Percentiles rank a stretch among this genome's conserved stretches.
phyloP scores from a whole-genome alignment of 768 basidiomycete species.

The Arthromyces matolae region DNA sequence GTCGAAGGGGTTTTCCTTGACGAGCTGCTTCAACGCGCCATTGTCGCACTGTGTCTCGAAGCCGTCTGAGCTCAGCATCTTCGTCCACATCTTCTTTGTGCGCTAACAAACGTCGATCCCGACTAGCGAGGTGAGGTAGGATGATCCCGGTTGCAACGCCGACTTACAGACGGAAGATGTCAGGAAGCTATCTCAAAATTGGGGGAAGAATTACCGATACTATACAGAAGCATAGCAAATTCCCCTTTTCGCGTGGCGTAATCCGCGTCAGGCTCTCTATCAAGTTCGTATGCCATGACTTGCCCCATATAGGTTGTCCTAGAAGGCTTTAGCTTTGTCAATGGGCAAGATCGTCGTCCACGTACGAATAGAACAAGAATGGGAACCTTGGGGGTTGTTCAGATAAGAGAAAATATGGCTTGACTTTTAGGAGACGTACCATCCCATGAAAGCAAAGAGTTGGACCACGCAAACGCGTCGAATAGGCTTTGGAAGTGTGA shows the following conservation, averaged over 20 bases:
- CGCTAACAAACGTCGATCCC: constrained; percentile 77
- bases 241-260: constrained; percentile 83
- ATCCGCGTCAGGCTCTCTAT: constrained; percentile 74
- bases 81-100: constrained; percentile 70
- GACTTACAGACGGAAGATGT: constrained; percentile 43
- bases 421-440: constrained; percentile 47
- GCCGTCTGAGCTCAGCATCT: constrained; percentile 67
- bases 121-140: constrained; percentile 76
- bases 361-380: constrained; percentile 88
- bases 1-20: constrained; percentile 65
- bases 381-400: constrained; percentile 63
- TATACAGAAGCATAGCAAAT: constrained; percentile 87
- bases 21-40: constrained; percentile 86
- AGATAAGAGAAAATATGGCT: not conserved
- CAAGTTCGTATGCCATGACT: constrained; percentile 81
- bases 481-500: constrained; percentile 78
- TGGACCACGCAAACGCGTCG: constrained; percentile 91
- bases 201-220: constrained; percentile 57
- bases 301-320: constrained; percentile 94
- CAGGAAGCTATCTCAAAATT: not conserved
- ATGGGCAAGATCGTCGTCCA: constrained; percentile 10
- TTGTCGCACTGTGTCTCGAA: constrained; percentile 65
- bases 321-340: not conserved
- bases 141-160: constrained; percentile 80
- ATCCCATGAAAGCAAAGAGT: constrained; percentile 95